Percentiles rank a stretch among this genome's conserved stretches.
Conservation (phyloP, 306 rosid species). For the Prunus campanulata region DNA sequence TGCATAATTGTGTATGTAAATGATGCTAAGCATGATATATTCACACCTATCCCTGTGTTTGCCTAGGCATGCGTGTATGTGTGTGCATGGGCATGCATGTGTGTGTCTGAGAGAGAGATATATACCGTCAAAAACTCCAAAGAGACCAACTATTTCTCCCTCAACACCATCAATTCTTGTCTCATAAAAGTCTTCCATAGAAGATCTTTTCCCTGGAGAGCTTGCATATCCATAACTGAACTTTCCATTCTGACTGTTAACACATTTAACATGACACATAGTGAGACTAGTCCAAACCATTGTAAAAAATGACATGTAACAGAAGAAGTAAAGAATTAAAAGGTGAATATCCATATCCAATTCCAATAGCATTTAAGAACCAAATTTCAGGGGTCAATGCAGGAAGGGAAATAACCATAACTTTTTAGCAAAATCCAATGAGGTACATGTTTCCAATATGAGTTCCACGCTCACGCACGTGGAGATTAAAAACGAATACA, state of each 20-base stretch:
- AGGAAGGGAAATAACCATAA: neutral
- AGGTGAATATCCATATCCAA: neutral
- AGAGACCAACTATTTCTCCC: constrained; percentile 89
- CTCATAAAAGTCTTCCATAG: constrained; percentile 96
- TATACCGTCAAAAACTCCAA: constrained; percentile 93
- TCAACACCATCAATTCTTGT: constrained; percentile 93
- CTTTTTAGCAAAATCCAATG: neutral
- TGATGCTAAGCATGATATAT: neutral
- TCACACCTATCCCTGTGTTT: neutral
- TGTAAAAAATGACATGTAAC: constrained; percentile 3
- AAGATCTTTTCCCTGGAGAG: constrained; percentile 87
- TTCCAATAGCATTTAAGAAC: neutral
- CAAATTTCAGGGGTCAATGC: constrained; percentile 2
- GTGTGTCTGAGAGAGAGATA: constrained; percentile 10
- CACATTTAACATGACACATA: constrained; percentile 29
- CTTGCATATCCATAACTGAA: constrained; percentile 98
- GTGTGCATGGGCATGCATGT: neutral
- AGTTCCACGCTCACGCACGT: neutral
- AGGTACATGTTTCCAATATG: neutral
- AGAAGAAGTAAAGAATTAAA: constrained; percentile 4
- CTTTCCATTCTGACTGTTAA: constrained; percentile 73
- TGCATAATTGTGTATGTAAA: neutral
- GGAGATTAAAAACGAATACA: neutral
- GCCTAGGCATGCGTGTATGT: neutral
- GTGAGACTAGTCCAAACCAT: constrained; percentile 17